Base-by-base conservation (phyloP, 2,329 filamentous ascomycete species). In the Colletotrichum sp. region DNA sequence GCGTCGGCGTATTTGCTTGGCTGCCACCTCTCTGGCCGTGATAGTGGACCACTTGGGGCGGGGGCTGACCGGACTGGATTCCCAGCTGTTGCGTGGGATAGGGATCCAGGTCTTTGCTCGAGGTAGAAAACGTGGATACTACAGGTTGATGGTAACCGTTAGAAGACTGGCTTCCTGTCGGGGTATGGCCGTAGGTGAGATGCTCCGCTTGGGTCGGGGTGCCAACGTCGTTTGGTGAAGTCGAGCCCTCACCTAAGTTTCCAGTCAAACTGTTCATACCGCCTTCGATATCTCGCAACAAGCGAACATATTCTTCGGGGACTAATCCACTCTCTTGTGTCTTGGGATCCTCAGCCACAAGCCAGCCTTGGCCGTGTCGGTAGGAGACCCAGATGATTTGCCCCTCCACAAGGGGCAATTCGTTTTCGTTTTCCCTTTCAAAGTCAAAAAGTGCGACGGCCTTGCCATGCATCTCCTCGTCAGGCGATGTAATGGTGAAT, bases 311-410 rank as follows among this genome's bases (percentile, higher is more conserved):
- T 84, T 98, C 96, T 85, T 99, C 97, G 0, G 97, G 97, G 3
- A 99, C 97, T 44, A 99, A 89, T 1, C 97, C 97, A 81, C 95
- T 98, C 86, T 99, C 97, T 79, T 92, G 95, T 1, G 96, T 98
- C 84, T 95, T 96, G 15, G 96, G 96, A 81, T 99, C 97, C 86
- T 98, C 95, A 6, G 97, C 97, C 28, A 99, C 97, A 68, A 99
- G 90, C 97, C 97, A 99, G 71, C 97, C 97, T 85, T 99, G 96
- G 18, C 96, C 96, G 82, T 99, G 96, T 59, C 97, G 92, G 84
- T 99, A 99, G 18, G 95, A 98, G 28, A 99, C 96, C 88, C 97
- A 94, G 72, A 99, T 98, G 73, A 98, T 95, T 82, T 99, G 97
- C 8, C 97, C 97, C 85, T 99, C 97, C 1, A 95, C 93, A 63